Evolutionary conservation across 129 eudicot species (phyloP), one percentile per base, ranked within the genome.

Genomic region (Ambrosia artemisiifolia): DNA sequence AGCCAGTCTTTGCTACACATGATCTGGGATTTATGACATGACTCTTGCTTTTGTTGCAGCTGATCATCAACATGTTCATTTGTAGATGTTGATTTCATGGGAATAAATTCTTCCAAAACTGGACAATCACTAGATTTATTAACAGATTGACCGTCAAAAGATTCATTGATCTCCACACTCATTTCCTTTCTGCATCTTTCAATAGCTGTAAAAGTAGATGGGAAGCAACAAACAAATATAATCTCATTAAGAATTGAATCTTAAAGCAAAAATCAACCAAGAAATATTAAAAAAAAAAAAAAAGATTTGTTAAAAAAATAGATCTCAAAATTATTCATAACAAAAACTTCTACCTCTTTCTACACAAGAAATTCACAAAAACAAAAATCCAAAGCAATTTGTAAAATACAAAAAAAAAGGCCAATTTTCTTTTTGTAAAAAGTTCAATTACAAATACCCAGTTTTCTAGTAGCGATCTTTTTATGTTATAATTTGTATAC

Each of bases 31-130:
- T 63, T 50, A 40, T 48, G n/a, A 59, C 38, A 48, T 70, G 32
- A 10, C 11, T 63, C 42, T 62, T 78, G 76, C 47, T 53, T 44
- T 11, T 40, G 60, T 47, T 73, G 62, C 4, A 16, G 9, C 18
- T 68, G 63, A 46, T 33, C 64, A 20, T 68, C 48, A 13, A 84
- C 79, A 46, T 87, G 87, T 11, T 78, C 82, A 36, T 75, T 84
- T 10, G 84, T 76, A 57, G 80, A 75, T 36, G 74, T 70, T 72
- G 76, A 72, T 71, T 94, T 94, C 6, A 93, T 51, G n/a, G 95
- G 96, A 36, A 93, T 93, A 62, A 87, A 89, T 71, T 93, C 91
- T 63, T 89, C 92, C 48, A 89, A 66, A 82, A 93, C 85, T 3
- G 95, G 95, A 47, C 82, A 84, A 33, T 83, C 87, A 51, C 77